Percentiles rank a stretch among this genome's conserved stretches.
phyloP scores from a whole-genome alignment of 805 yeast genomes.

The Blastobotrys parvus region DNA sequence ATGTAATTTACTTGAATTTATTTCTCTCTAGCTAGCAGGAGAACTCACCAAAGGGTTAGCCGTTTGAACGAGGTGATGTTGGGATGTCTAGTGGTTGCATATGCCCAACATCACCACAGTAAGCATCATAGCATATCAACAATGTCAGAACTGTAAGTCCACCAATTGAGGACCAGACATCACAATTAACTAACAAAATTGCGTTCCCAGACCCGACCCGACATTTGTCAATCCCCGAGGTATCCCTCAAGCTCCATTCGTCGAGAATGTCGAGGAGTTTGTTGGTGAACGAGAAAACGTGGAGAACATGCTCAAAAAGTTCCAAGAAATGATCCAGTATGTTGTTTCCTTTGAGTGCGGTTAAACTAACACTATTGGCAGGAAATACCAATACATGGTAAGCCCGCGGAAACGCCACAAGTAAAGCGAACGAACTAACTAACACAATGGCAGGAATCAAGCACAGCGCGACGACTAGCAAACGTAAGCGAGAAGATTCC shows the following conservation, averaged over 20 bases:
- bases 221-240: slow-evolving; percentile 68
- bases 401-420: slow-evolving; percentile 34
- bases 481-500: slow-evolving; percentile 68
- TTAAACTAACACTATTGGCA: slow-evolving; percentile 3
- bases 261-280: slow-evolving; percentile 71
- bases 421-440: too few species aligned
- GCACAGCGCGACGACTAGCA: slow-evolving; percentile 32
- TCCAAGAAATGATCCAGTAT: slow-evolving; percentile 73
- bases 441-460: slow-evolving; percentile 32
- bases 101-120: too few species aligned
- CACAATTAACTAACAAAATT: too few species aligned
- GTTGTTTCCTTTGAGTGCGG: slow-evolving; percentile 1
- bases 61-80: too few species aligned
- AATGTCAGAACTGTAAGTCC: too few species aligned
- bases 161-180: too few species aligned
- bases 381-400: slow-evolving; percentile 83
- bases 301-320: slow-evolving; percentile 56
- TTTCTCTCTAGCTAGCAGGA: too few species aligned
- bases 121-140: too few species aligned
- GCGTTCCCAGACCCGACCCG: slow-evolving; percentile 11
- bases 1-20: too few species aligned
- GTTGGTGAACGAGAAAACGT: slow-evolving; percentile 64
- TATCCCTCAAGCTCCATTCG: slow-evolving; percentile 92
- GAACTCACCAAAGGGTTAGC: too few species aligned
- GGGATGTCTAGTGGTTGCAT: too few species aligned